phyloP scores from a whole-genome alignment of 139 green algal species.

The Monoraphidium neglectum region DNA sequence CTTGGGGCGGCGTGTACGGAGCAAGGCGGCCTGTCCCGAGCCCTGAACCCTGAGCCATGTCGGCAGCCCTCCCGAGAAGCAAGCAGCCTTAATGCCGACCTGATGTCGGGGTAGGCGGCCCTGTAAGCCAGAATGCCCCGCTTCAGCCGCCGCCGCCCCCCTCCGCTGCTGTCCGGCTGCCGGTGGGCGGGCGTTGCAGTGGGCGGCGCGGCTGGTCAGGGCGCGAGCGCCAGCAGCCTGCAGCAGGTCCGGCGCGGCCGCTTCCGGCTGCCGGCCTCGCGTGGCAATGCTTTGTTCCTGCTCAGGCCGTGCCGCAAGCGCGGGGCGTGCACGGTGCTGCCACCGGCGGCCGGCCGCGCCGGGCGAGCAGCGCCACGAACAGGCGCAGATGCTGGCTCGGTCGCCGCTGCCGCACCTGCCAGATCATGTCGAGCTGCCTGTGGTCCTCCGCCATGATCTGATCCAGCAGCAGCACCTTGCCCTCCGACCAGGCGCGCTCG shows the following conservation, averaged over 20 bases:
- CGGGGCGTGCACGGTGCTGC: not conserved
- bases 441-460: constrained; percentile 46
- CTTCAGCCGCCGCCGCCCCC: constrained; percentile 32
- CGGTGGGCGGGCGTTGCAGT: constrained; percentile 34
- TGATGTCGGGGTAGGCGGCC: constrained; percentile 43
- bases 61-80: too few relatives aligned
- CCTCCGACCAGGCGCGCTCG: constrained; percentile 34
- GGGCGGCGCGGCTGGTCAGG: too few relatives aligned
- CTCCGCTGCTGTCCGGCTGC: constrained; percentile 22
- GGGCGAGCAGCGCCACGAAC: not conserved
- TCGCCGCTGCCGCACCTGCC: constrained; percentile 24
- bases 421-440: constrained; percentile 34
- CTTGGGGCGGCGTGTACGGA: too few relatives aligned
- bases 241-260: too few relatives aligned
- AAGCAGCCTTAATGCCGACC: constrained; percentile 8
- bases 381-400: not conserved
- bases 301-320: not conserved
- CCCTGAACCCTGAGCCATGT: too few relatives aligned
- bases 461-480: constrained; percentile 30
- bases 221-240: not conserved
- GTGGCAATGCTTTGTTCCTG: not conserved
- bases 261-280: too few relatives aligned
- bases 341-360: not conserved
- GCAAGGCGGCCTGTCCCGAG: too few relatives aligned
- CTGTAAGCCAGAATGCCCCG: constrained; percentile 47